Percentiles rank a stretch among this genome's conserved stretches.
These are phyloP conservation scores for Persicaria tinctoria DNA, from an alignment of 148 eudicot species.

Conservation along the genomic window DNA sequence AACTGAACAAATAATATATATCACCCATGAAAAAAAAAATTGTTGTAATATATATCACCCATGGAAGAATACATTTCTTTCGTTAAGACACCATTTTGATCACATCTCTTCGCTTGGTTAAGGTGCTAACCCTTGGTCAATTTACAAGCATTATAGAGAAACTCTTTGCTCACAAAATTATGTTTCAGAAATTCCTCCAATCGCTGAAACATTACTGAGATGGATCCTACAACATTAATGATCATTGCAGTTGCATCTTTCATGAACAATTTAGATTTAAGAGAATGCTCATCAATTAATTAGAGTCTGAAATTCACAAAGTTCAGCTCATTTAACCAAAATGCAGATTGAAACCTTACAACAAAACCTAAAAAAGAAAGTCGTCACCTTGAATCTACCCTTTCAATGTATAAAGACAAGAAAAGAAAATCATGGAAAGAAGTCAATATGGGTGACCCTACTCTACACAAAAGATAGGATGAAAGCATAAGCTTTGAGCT, in stretches of 20 bases:
- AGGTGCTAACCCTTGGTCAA: too few species aligned
- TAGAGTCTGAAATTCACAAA: neutral
- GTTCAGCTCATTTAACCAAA: neutral
- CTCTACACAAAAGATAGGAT: neutral
- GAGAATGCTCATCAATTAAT: neutral
- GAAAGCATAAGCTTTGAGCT: neutral
- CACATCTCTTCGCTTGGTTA: too few species aligned
- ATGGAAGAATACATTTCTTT: too few species aligned
- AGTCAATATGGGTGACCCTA: neutral
- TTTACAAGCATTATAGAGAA: too few species aligned
- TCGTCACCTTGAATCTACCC: neutral
- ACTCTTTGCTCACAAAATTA: too few species aligned
- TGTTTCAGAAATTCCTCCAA: conserved; percentile 50
- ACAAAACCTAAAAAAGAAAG: neutral
- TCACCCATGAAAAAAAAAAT: too few species aligned
- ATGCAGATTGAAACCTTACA: neutral
- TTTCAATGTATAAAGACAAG: neutral
- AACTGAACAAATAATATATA: too few species aligned
- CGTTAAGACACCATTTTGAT: too few species aligned
- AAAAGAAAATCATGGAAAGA: neutral
- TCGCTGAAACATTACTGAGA: conserved; percentile 40
- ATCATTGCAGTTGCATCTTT: neutral
- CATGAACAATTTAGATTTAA: neutral
- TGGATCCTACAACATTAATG: conserved; percentile 32
- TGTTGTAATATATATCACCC: too few species aligned